Evolutionary conservation across 2,329 filamentous ascomycete genomes (phyloP).

Genomic region (Aspergillus pseudotamarii): DNA sequence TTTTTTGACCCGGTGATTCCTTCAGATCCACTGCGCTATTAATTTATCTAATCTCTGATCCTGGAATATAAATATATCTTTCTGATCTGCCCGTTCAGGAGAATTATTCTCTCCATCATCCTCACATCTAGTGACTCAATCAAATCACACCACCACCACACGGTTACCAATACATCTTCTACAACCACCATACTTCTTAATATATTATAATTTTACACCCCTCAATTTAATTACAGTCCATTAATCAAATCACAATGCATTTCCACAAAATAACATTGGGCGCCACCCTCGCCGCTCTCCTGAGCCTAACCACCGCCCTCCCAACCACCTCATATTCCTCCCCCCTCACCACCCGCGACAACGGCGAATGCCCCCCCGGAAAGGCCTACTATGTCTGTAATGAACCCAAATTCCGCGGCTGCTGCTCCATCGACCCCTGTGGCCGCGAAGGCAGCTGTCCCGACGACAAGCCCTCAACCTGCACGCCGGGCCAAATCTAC

Average conservation of each 20-base stretch:
- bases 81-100: neutral
- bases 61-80: neutral
- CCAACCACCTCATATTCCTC: slow-evolving; percentile 1
- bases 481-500: slow-evolving; percentile 5
- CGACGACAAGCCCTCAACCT: neutral
- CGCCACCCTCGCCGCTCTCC: neutral
- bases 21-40: neutral
- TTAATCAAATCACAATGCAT: neutral
- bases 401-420: slow-evolving; percentile 11
- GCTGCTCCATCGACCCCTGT: slow-evolving; percentile 13
- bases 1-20: neutral
- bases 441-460: slow-evolving; percentile 7
- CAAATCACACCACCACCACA: neutral
- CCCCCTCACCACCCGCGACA: slow-evolving; percentile 4
- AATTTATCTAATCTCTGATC: neutral
- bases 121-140: neutral
- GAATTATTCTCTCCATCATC: neutral
- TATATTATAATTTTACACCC: neutral
- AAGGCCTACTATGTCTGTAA: slow-evolving; percentile 10
- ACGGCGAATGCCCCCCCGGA: slow-evolving; percentile 6
- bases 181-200: neutral
- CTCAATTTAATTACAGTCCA: neutral
- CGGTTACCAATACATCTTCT: neutral
- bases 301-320: slow-evolving; percentile 6
- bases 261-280: neutral